phyloP scores from a whole-genome alignment of 495 filamentous ascomycete species.

The Tricharina praecox region DNA sequence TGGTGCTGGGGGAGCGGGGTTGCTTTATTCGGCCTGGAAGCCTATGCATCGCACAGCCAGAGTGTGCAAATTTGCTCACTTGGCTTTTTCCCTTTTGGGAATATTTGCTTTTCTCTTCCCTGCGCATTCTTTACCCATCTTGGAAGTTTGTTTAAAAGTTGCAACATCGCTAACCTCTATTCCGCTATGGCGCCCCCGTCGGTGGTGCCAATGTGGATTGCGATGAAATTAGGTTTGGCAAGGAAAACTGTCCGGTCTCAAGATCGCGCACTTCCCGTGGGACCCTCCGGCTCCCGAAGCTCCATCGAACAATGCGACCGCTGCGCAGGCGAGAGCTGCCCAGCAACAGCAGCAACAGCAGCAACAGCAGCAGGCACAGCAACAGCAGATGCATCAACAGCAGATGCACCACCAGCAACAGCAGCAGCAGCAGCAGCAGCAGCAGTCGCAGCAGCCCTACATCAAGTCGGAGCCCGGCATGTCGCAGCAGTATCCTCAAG shows the following conservation, averaged over 20 bases:
- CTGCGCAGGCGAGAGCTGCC: background rate
- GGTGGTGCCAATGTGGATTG: no score
- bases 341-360: slow-evolving; percentile 16
- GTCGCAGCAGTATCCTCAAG: slow-evolving; percentile 21
- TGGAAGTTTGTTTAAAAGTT: background rate
- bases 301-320: slow-evolving; percentile 24
- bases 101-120: slow-evolving; percentile 1
- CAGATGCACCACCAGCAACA: slow-evolving; percentile 16
- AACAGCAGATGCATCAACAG: slow-evolving; percentile 17
- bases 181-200: background rate
- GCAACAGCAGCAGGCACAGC: slow-evolving; percentile 20
- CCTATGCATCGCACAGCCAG: no score
- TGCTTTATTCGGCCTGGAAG: slow-evolving; percentile 21
- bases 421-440: no score
- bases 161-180: slow-evolving; percentile 1
- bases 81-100: slow-evolving; percentile 7
- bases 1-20: slow-evolving; percentile 23
- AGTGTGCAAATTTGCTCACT: no score
- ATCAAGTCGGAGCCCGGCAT: slow-evolving; percentile 26
- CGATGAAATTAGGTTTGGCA: slow-evolving; percentile 99
- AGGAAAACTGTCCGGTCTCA: slow-evolving; percentile 61
- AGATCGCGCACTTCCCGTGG: slow-evolving; percentile 85
- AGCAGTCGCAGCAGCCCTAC: slow-evolving; percentile 10
- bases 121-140: no score
- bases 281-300: slow-evolving; percentile 52